These are phyloP conservation scores for Rubia tinctorum DNA, from an alignment of 305 asterid species.

Conservation along the genomic window DNA sequence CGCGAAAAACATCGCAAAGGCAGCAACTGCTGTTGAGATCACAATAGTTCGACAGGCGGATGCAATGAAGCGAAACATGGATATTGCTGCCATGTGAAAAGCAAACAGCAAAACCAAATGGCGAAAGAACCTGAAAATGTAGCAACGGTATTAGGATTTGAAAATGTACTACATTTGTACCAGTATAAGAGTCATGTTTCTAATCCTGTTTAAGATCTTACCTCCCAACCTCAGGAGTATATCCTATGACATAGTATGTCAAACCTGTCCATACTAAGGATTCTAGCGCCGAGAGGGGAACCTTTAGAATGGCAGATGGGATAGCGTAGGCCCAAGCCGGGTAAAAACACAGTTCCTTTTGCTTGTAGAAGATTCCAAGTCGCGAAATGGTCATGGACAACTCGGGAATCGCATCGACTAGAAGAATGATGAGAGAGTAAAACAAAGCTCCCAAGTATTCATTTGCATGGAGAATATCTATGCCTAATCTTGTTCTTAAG, in stretches of 20 bases:
- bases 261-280: constrained; percentile 25
- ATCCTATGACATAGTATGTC: constrained; percentile 34
- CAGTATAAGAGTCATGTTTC: not conserved
- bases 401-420: constrained; percentile 32
- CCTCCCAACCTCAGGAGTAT: constrained; percentile 37
- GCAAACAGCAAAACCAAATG: constrained; percentile 46
- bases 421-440: constrained; percentile 24
- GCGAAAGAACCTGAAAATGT: constrained; percentile 56
- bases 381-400: constrained; percentile 31
- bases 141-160: not conserved
- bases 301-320: constrained; percentile 25
- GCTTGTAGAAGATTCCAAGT: constrained; percentile 34
- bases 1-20: constrained; percentile 42
- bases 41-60: constrained; percentile 46
- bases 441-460: constrained; percentile 31
- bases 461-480: constrained; percentile 27
- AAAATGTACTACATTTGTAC: not conserved
- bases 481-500: constrained; percentile 24
- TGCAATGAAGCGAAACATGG: constrained; percentile 75
- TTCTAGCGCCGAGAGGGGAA: constrained; percentile 30
- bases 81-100: constrained; percentile 49
- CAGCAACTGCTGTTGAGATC: constrained; percentile 53
- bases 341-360: constrained; percentile 30
- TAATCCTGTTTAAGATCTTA: not conserved
- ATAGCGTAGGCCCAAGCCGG: constrained; percentile 41